Percentiles rank a stretch among this genome's conserved stretches.
Conservation (phyloP, 345 rosid genomes). For the Populus simonii region DNA sequence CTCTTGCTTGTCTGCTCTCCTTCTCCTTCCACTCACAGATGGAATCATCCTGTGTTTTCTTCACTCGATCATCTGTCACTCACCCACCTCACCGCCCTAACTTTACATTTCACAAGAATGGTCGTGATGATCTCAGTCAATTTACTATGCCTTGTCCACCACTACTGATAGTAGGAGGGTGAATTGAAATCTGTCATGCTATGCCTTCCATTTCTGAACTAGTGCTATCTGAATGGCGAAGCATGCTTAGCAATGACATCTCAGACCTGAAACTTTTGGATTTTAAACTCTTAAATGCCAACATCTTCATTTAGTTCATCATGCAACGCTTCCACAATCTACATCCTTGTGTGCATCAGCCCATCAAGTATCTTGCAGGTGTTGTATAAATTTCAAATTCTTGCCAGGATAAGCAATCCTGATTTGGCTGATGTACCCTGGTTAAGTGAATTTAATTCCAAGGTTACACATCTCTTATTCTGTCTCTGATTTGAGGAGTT, state of each 20-base stretch:
- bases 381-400: constrained; percentile 47
- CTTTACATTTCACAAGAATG: constrained; percentile 44
- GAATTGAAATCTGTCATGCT: constrained; percentile 58
- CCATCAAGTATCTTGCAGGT: constrained; percentile 71
- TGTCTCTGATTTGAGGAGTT: constrained; percentile 15
- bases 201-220: constrained; percentile 63
- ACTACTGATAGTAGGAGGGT: constrained; percentile 53
- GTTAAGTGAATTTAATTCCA: constrained; percentile 20
- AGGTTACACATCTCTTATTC: constrained; percentile 4
- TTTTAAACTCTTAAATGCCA: constrained; percentile 47
- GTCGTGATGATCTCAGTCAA: constrained; percentile 49
- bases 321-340: constrained; percentile 73
- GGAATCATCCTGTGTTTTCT: constrained; percentile 60
- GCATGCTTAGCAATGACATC: constrained; percentile 62
- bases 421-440: constrained; percentile 37
- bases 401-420: constrained; percentile 32
- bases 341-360: constrained; percentile 75
- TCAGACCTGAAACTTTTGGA: constrained; percentile 62
- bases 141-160: constrained; percentile 47
- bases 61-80: constrained; percentile 50
- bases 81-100: constrained; percentile 46
- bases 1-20: constrained; percentile 63
- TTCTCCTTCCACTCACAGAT: constrained; percentile 56
- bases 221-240: constrained; percentile 65
- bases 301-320: constrained; percentile 68